Evolutionary conservation across 2,329 filamentous ascomycete species (phyloP).

Genomic region (Ophiostoma ulmi): DNA sequence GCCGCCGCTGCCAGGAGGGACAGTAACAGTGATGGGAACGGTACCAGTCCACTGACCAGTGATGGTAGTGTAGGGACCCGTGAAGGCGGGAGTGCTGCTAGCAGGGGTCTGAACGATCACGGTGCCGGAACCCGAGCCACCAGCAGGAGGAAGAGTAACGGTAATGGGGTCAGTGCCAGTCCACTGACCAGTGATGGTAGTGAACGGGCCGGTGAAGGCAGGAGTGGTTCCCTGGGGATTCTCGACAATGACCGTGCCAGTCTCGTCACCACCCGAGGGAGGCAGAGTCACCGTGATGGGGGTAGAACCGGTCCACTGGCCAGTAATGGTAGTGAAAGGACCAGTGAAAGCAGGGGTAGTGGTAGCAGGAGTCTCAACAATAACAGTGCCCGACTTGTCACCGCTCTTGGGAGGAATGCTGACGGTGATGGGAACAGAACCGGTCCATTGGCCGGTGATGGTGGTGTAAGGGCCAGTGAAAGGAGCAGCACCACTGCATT

Average conservation of each 20-base stretch:
- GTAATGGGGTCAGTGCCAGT: background rate
- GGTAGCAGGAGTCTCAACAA: constrained; percentile 20
- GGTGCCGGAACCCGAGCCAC: constrained; percentile 17
- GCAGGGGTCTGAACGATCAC: constrained; percentile 23
- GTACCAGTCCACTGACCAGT: constrained; percentile 23
- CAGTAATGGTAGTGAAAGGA: constrained; percentile 27
- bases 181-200: constrained; percentile 24
- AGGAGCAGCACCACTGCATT: background rate
- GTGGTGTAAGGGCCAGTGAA: constrained; percentile 28
- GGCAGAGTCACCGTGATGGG: constrained; percentile 22
- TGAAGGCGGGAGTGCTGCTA: constrained; percentile 24
- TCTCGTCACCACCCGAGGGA: constrained; percentile 18
- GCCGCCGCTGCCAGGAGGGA: constrained; percentile 21
- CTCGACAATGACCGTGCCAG: constrained; percentile 26
- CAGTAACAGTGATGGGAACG: constrained; percentile 18
- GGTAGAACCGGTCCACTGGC: constrained; percentile 24
- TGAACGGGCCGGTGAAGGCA: constrained; percentile 27
- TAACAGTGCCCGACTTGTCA: constrained; percentile 23
- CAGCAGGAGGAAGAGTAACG: background rate
- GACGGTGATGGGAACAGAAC: constrained; percentile 23
- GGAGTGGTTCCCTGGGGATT: constrained; percentile 17
- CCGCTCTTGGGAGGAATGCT: constrained; percentile 24
- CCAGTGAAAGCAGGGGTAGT: constrained; percentile 26
- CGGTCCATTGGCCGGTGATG: constrained; percentile 25
- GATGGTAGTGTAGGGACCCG: constrained; percentile 27